A percentile compares a stretch with the other conserved stretches of the same genome.
phyloP scores from a whole-genome alignment of 768 basidiomycete species.

The Boletus rubescentipes region DNA sequence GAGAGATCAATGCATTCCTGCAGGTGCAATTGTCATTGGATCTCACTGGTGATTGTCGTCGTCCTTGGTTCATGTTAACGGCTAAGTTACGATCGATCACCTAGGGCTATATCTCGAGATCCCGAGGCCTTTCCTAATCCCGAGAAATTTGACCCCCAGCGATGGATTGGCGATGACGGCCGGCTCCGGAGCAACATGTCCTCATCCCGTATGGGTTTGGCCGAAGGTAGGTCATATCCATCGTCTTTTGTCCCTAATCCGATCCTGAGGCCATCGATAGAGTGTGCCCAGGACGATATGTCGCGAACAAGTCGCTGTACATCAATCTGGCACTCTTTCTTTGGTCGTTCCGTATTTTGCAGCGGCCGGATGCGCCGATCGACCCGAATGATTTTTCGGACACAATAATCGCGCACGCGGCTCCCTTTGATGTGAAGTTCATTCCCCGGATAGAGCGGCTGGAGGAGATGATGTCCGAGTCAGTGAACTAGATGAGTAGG shows the following conservation, averaged over 20 bases:
- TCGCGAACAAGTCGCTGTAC: slow-evolving; percentile 52
- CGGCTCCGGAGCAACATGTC: slow-evolving; percentile 43
- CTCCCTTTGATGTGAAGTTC: slow-evolving; percentile 56
- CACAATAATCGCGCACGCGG: slow-evolving; percentile 52
- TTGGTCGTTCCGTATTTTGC: slow-evolving; percentile 58
- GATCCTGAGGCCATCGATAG: slow-evolving; percentile 24
- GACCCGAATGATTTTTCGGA: slow-evolving; percentile 56
- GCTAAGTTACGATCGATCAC: neutral
- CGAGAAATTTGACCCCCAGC: slow-evolving; percentile 52
- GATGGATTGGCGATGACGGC: slow-evolving; percentile 48
- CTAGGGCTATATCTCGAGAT: slow-evolving; percentile 25
- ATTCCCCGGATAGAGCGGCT: slow-evolving; percentile 39
- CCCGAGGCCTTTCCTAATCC: slow-evolving; percentile 29
- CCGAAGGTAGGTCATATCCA: slow-evolving; percentile 26
- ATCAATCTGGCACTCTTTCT: slow-evolving; percentile 58
- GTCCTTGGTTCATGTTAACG: neutral
- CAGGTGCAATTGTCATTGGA: slow-evolving; percentile 21
- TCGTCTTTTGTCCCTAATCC: neutral
- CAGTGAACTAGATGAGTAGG: neutral
- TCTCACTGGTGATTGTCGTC: slow-evolving; percentile 16
- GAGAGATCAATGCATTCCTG: slow-evolving; percentile 23
- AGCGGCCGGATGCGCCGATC: slow-evolving; percentile 50
- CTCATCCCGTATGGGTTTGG: slow-evolving; percentile 53
- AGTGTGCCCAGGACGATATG: slow-evolving; percentile 59
- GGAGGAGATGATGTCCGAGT: slow-evolving; percentile 10